These are phyloP conservation scores for Boletus coccyginus DNA, from an alignment of 768 basidiomycete genomes.

Conservation along the genomic window DNA sequence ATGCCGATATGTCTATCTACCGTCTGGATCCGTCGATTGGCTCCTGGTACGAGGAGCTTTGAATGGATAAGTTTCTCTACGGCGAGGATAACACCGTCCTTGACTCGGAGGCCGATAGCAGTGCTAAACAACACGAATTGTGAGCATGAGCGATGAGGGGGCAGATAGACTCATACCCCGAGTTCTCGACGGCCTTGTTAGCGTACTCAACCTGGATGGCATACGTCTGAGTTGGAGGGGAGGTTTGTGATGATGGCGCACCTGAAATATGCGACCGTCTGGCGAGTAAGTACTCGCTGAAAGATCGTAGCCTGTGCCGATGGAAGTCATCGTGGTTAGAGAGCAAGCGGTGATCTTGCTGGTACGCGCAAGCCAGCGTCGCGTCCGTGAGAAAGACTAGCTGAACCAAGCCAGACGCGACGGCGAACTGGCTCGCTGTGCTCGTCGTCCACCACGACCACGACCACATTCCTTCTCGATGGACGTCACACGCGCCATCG, in stretches of 20 bases:
- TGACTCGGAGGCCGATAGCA: constrained; percentile 92
- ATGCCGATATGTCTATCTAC: constrained; percentile 93
- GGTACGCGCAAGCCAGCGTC: constrained; percentile 49
- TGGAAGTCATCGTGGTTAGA: constrained; percentile 77
- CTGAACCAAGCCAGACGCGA: constrained; percentile 27
- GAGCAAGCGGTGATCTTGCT: constrained; percentile 8
- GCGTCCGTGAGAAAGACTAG: constrained; percentile 33
- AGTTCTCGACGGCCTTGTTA: constrained; percentile 97
- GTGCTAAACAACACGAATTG: constrained; percentile 51
- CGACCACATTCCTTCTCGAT: constrained; percentile 9
- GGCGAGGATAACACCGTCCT: constrained; percentile 91
- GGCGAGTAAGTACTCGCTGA: constrained; percentile 93
- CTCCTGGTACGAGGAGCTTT: constrained; percentile 90
- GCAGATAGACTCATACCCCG: constrained; percentile 58
- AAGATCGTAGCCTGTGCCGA: constrained; percentile 98
- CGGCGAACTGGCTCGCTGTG: constrained; percentile 19
- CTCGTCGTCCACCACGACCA: constrained; percentile 6
- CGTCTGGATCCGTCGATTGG: constrained; percentile 91
- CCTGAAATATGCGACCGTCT: constrained; percentile 98
- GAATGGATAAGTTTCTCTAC: constrained; percentile 98
- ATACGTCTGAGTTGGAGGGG: constrained; percentile 1
- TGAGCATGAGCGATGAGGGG: background rate
- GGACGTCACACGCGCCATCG: constrained; percentile 18
- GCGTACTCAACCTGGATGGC: constrained; percentile 87
- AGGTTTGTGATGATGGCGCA: constrained; percentile 27